Percentiles rank a stretch among this genome's conserved stretches.
Conservation (phyloP, 306 rosid genomes). For the Cucurbita maxima region DNA sequence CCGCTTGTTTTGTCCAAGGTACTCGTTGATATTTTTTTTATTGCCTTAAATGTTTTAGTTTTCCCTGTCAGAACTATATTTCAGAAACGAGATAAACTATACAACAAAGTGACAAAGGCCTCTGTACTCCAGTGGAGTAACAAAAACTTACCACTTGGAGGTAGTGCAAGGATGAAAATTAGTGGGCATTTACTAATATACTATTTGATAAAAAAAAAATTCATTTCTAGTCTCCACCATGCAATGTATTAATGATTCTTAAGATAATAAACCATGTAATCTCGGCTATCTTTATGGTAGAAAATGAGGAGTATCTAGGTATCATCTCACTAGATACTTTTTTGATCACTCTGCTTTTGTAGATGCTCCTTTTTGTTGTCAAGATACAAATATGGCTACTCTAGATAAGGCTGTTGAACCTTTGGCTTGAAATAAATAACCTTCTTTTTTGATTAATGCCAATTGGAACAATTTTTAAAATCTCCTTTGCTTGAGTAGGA, state of each 20-base stretch:
- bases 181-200: not conserved
- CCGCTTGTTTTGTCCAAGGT: slow-evolving; percentile 62
- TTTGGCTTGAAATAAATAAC: not conserved
- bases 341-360: not conserved
- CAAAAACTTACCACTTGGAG: not conserved
- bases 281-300: not conserved
- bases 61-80: not conserved
- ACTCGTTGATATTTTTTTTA: not conserved
- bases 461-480: not conserved
- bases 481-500: not conserved
- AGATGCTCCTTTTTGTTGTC: not conserved
- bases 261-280: not conserved
- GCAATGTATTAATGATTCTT: not conserved
- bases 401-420: not conserved
- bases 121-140: not conserved
- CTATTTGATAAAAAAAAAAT: not conserved
- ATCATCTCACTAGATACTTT: not conserved
- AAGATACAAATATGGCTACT: not conserved
- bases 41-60: not conserved
- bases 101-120: not conserved
- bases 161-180: not conserved
- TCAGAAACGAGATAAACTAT: not conserved
- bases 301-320: not conserved
- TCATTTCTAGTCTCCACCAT: not conserved
- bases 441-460: not conserved